Evolutionary conservation across 176 grass and related monocot genomes (phyloP).

Genomic region (Eremochloa ophiuroides): DNA sequence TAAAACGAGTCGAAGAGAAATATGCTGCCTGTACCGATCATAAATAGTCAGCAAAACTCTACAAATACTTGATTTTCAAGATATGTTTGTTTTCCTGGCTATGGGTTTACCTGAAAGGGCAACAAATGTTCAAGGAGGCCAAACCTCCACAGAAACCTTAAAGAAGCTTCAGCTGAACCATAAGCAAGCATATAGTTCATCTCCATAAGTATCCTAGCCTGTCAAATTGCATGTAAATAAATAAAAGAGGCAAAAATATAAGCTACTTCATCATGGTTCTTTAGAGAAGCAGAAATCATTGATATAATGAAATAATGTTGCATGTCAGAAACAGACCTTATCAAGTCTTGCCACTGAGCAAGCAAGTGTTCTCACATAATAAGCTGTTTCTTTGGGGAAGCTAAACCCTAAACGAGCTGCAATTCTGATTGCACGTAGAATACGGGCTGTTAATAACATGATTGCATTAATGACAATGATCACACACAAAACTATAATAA

Average conservation of each 20-base stretch:
- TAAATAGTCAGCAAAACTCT: slow-evolving; percentile 21
- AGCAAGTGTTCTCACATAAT: slow-evolving; percentile 85
- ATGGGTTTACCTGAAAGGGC: slow-evolving; percentile 71
- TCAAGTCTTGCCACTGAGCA: slow-evolving; percentile 73
- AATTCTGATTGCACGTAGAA: slow-evolving; percentile 99
- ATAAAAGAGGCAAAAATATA: slow-evolving; percentile 15
- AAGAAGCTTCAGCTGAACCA: slow-evolving; percentile 89
- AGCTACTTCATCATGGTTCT: neutral
- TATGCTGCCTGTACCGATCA: slow-evolving; percentile 72
- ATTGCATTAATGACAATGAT: slow-evolving; percentile 34
- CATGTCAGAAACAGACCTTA: slow-evolving; percentile 50
- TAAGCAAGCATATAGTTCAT: slow-evolving; percentile 98
- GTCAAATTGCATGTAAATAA: slow-evolving; percentile 4
- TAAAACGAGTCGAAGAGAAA: slow-evolving; percentile 79
- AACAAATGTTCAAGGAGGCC: slow-evolving; percentile 86
- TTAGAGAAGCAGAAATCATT: neutral
- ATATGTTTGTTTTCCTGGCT: neutral
- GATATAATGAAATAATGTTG: slow-evolving; percentile 5
- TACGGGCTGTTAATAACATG: slow-evolving; percentile 81
- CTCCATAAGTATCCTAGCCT: slow-evolving; percentile 95
- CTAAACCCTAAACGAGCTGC: slow-evolving; percentile 87
- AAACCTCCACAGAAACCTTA: slow-evolving; percentile 98
- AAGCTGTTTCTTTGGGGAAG: slow-evolving; percentile 94
- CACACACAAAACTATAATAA: slow-evolving; percentile 2
- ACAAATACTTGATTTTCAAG: neutral